Base-by-base conservation (phyloP, 1,139 yeast species). In the Magnusiomyces ingens region DNA sequence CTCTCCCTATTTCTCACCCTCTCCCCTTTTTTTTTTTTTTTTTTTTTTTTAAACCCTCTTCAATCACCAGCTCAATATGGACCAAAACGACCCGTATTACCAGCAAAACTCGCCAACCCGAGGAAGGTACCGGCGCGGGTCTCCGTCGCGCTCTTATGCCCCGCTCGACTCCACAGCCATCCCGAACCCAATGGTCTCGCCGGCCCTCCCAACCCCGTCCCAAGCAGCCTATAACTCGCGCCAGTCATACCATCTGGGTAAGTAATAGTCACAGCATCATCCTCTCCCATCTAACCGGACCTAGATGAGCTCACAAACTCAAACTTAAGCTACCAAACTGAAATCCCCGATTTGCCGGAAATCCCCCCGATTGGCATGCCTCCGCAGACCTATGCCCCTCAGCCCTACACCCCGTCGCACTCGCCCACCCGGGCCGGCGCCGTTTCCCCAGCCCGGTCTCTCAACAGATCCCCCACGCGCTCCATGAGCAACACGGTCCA, bases 211-310 rank as follows among this genome's bases (percentile, higher is more conserved):
- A 19, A 38, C 52, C 3, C 60, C 57, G 13, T 53, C 61, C 4
- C 56, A 59, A 3, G 52, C 35, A 2, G 57, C 58, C 10, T 57
- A 54, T 47, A 59, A 63, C 11, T 50, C 55, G 18, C 53, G 64
- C 40, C 64, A 60, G 48, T 55, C 59, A 19, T 58, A 58, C 42
- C 62, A 62, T 51, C 50, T 60, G 42, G 62, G 63, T 60, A 51
- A 52, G 62, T 46, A 12, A 36, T 36, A 36, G 4, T 12, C 11
- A 36, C n/a, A 36, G 4, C 5, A 36, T 12, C 17, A 13, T 36
- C 11, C 11, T 6, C 11, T 36, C 17, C 17, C 11, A 13, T 36
- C 17, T 36, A 13, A 13, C 17, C 11, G 12, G 36, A 6, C 53
- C 56, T 3, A 48, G 56, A 36, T 32, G 40, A 5, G 52, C 56